Evolutionary conservation across 2,329 filamentous ascomycete species (phyloP).

Genomic region (Cladosporium sp.): DNA sequence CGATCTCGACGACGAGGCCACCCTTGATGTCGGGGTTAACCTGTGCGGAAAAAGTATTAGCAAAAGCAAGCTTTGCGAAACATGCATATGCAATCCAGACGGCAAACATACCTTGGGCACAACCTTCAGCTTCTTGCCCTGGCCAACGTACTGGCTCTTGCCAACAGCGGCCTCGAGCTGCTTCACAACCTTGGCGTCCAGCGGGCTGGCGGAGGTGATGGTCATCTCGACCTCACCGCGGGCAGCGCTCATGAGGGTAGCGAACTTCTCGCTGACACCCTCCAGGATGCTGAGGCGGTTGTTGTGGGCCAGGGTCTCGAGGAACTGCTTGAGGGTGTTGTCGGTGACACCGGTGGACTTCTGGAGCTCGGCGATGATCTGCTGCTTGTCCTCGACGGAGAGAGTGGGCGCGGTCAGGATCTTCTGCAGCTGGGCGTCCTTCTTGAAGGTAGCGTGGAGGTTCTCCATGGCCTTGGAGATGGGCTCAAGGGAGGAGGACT

Average conservation of each 20-base stretch:
- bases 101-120: slow-evolving; percentile 65
- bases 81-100: not conserved
- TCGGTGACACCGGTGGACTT: slow-evolving; percentile 68
- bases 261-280: slow-evolving; percentile 83
- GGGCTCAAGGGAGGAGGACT: slow-evolving; percentile 77
- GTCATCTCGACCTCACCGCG: slow-evolving; percentile 90
- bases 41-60: slow-evolving; percentile 40
- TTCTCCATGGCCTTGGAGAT: slow-evolving; percentile 73
- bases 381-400: slow-evolving; percentile 69
- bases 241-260: slow-evolving; percentile 77
- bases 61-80: not conserved
- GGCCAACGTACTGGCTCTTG: slow-evolving; percentile 83
- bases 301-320: slow-evolving; percentile 86
- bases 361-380: slow-evolving; percentile 80
- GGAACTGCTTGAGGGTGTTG: slow-evolving; percentile 90
- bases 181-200: slow-evolving; percentile 80
- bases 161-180: slow-evolving; percentile 81
- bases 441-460: slow-evolving; percentile 68
- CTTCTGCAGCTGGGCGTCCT: slow-evolving; percentile 71
- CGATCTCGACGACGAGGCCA: slow-evolving; percentile 87
- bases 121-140: slow-evolving; percentile 97
- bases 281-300: slow-evolving; percentile 83
- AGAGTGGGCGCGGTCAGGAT: slow-evolving; percentile 82
- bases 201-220: slow-evolving; percentile 82
- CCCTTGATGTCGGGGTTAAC: slow-evolving; percentile 94